Evolutionary conservation across 306 rosid genomes (phyloP).

Genomic region (Trifolium fragiferum): DNA sequence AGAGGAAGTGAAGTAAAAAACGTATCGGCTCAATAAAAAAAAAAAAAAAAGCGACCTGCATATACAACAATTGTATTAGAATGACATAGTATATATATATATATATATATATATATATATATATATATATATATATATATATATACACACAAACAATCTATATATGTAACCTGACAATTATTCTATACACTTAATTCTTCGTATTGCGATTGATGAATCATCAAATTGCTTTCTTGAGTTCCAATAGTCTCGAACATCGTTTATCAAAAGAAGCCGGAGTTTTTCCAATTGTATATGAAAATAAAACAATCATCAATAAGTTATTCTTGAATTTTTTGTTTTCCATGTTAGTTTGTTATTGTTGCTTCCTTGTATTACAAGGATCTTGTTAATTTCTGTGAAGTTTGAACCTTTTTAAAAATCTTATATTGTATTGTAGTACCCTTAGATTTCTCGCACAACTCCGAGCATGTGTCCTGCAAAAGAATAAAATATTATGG

Average conservation of each 20-base stretch:
- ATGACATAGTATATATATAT: too few species aligned
- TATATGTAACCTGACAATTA: constrained; percentile 15
- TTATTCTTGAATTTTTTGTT: background rate
- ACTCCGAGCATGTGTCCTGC: constrained; percentile 87
- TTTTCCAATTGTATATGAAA: constrained; percentile 58
- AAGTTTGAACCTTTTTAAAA: too few species aligned
- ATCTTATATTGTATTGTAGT: constrained; percentile 71
- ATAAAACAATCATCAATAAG: constrained; percentile 6
- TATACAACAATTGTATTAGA: too few species aligned
- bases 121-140: too few species aligned
- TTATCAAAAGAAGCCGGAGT: constrained; percentile 53
- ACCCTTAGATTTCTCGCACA: constrained; percentile 72
- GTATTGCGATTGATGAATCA: constrained; percentile 11
- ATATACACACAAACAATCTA: constrained; percentile 31
- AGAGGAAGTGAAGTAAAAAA: too few species aligned
- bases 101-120: too few species aligned
- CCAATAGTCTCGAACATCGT: constrained; percentile 80
- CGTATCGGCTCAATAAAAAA: too few species aligned
- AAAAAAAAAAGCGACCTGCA: too few species aligned
- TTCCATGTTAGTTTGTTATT: background rate
- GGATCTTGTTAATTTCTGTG: background rate
- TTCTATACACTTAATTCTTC: constrained; percentile 27
- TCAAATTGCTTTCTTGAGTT: constrained; percentile 53
- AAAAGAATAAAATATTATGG: constrained; percentile 23
- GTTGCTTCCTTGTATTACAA: constrained; percentile 6